Evolutionary conservation across 169 alveolate species (phyloP), one percentile per base, ranked within the genome.

Genomic region (Plasmodium ovale): DNA sequence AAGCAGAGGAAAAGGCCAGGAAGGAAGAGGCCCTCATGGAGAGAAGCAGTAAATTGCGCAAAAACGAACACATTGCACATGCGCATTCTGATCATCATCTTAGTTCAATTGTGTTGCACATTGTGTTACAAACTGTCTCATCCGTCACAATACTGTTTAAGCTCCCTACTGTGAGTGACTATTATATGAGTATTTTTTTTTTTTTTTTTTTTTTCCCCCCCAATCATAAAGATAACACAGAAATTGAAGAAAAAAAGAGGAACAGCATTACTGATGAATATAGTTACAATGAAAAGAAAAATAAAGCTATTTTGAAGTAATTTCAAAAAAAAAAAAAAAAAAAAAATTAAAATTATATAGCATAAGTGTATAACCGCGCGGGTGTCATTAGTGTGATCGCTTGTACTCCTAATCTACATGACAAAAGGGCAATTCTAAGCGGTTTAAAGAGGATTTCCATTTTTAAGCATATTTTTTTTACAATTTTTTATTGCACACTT

Each of bases 231-330:
- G n/a, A n/a, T n/a, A 21, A n/a, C 44, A 16, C 56, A 79, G 89
- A 79, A 27, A 47, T 47, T 37, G 69, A 49, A 47, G 44, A 14
- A 16, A 74, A 23, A 31, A 37, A 51, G 19, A 51, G 16, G 27
- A 44, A 19, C 19, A 54, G 42, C 29, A 51, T 19, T 25, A 31
- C 53, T 3, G 89, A 77, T 62, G 77, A 77, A 37, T 37, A 62
- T 53, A 64, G 47, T 56, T 16, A 27, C 16, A 62, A 25, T 58
- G 89, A 79, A 62, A 79, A 65, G 42, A 79, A 56, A 69, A 79
- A 79, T 23, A 79, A 79, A 53, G 79, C 89, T 37, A 29, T 79
- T 47, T 67, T 79, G 47, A 79, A 79, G 89, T 79, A 79, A 49
- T 12, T 58, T 23, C 25, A 56, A 37, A 56, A 72, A n/a, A 25